Percentiles rank a stretch among this genome's conserved stretches.
Evolutionary conservation across 1,139 yeast genomes (phyloP).

Genomic region (Blastobotrys ciferrii): DNA sequence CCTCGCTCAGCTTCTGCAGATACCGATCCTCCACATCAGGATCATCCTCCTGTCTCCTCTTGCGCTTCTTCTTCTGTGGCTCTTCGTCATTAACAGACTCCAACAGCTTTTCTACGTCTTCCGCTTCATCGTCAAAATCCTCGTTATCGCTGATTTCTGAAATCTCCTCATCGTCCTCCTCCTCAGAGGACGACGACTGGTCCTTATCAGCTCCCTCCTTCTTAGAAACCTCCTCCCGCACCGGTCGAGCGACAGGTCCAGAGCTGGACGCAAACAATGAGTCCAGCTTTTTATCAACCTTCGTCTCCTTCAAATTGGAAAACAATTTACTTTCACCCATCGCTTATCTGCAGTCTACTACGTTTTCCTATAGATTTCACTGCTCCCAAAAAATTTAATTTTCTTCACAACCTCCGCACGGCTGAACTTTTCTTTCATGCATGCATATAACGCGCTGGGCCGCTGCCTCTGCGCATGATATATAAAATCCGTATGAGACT

Average conservation of each 20-base stretch:
- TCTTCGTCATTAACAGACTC: slow-evolving; percentile 20
- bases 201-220: slow-evolving; percentile 31
- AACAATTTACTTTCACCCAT: slow-evolving; percentile 1
- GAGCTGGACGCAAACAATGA: slow-evolving; percentile 31
- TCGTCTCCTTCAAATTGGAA: slow-evolving; percentile 11
- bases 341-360: neutral
- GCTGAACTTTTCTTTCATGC: neutral
- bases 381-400: neutral
- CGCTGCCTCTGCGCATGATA: too few relatives aligned
- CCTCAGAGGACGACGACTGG: slow-evolving; percentile 13
- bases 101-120: slow-evolving; percentile 16
- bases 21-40: slow-evolving; percentile 28
- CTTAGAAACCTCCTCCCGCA: slow-evolving; percentile 29
- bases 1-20: slow-evolving; percentile 23
- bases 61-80: slow-evolving; percentile 26
- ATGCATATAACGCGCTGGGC: too few relatives aligned
- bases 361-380: too few relatives aligned
- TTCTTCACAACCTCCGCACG: neutral
- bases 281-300: slow-evolving; percentile 19
- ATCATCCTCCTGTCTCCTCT: slow-evolving; percentile 28
- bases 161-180: slow-evolving; percentile 26
- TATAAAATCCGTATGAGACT: too few relatives aligned
- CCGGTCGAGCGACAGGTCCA: slow-evolving; percentile 32
- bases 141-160: slow-evolving; percentile 27
- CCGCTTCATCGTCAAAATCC: slow-evolving; percentile 28